phyloP scores from a whole-genome alignment of 306 rosid species.

The Trifolium fragiferum region DNA sequence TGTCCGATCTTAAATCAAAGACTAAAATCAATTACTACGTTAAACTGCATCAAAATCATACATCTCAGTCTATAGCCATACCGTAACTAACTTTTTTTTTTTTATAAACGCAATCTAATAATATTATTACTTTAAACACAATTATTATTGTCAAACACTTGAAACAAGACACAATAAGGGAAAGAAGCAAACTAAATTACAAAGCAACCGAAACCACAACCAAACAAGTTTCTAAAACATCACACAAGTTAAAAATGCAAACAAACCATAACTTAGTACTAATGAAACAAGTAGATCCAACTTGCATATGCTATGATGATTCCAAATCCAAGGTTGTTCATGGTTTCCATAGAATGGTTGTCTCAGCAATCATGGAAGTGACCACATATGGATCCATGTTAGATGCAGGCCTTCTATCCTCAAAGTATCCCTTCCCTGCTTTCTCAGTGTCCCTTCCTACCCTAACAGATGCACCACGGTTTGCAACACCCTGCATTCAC shows the following conservation, averaged over 20 bases:
- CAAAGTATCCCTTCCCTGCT: conserved; percentile 92
- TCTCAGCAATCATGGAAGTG: conserved; percentile 89
- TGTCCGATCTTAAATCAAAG: too few species aligned
- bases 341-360: conserved; percentile 87
- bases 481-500: conserved; percentile 79
- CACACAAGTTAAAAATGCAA: neutral
- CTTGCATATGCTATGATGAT: neutral
- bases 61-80: too few species aligned
- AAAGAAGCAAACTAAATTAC: neutral
- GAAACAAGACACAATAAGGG: neutral
- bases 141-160: neutral
- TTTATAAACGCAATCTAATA: too few species aligned
- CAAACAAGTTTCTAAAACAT: conserved; percentile 10
- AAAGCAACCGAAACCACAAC: neutral
- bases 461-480: conserved; percentile 92
- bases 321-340: conserved; percentile 37
- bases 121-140: too few species aligned
- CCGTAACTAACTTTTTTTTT: too few species aligned
- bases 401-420: conserved; percentile 92
- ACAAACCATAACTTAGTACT: conserved; percentile 9
- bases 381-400: conserved; percentile 97
- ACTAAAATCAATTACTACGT: too few species aligned
- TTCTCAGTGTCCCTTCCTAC: conserved; percentile 92
- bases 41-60: too few species aligned
- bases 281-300: conserved; percentile 5